phyloP scores from a whole-genome alignment of 345 rosid genomes.

The Diplotaxis tenuifolia region DNA sequence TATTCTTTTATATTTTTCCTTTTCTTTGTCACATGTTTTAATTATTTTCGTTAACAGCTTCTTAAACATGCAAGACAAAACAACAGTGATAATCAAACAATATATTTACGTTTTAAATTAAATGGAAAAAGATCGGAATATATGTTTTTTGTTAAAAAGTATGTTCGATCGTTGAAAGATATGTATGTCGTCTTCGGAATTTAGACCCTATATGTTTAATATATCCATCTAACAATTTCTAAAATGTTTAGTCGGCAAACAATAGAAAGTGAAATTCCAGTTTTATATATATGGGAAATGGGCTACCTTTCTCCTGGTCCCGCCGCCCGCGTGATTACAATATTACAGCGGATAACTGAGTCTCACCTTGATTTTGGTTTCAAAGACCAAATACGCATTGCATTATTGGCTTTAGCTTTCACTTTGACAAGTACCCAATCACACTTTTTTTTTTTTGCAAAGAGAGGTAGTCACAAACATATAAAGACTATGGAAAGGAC shows the following conservation, averaged over 20 bases:
- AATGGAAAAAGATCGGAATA: not conserved
- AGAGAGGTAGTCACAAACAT: not conserved
- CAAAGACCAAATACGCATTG: not conserved
- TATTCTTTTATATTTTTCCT: not conserved
- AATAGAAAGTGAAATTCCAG: not conserved
- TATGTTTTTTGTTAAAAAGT: not conserved
- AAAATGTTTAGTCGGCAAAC: not conserved
- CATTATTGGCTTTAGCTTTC: conserved; percentile 21
- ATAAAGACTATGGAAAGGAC: not conserved
- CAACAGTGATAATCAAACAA: not conserved
- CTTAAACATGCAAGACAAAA: not conserved
- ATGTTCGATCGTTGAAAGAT: not conserved
- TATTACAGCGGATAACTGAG: not conserved
- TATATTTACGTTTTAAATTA: not conserved
- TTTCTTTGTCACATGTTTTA: not conserved
- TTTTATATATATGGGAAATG: not conserved
- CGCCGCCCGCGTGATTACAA: not conserved
- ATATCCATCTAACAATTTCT: not conserved
- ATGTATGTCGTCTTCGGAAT: not conserved
- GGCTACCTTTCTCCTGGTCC: not conserved
- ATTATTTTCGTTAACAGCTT: not conserved
- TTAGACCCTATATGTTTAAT: not conserved
- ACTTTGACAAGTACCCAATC: not conserved
- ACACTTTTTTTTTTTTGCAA: not conserved
- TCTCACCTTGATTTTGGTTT: not conserved